These are phyloP conservation scores for Leccinum pallidistipes DNA, from an alignment of 1,284 basidiomycete genomes.

Conservation along the genomic window DNA sequence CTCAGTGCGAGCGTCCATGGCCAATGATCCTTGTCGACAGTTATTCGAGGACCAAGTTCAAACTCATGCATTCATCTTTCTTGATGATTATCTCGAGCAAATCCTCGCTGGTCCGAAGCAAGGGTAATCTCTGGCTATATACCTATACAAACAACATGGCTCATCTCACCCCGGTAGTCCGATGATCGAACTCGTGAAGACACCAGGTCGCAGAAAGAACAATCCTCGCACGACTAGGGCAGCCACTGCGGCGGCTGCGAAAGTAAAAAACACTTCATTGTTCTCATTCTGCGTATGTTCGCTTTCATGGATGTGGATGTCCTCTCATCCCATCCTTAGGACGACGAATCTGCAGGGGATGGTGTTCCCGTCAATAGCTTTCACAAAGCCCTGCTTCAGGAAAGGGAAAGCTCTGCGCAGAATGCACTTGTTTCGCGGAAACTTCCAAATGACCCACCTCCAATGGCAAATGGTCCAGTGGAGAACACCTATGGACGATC, in stretches of 20 bases:
- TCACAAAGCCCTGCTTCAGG: slow-evolving; percentile 49
- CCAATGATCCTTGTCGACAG: slow-evolving; percentile 66
- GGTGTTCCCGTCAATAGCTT: slow-evolving; percentile 49
- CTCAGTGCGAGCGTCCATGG: slow-evolving; percentile 64
- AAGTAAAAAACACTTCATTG: slow-evolving; percentile 41
- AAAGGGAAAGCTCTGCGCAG: slow-evolving; percentile 30
- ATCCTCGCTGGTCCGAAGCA: slow-evolving; percentile 63
- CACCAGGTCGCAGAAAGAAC: slow-evolving; percentile 69
- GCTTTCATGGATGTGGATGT: neutral
- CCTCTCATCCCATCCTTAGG: slow-evolving; percentile 28
- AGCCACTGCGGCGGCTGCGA: slow-evolving; percentile 42
- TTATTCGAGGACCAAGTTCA: slow-evolving; percentile 72
- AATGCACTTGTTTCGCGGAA: neutral
- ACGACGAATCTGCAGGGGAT: slow-evolving; percentile 38
- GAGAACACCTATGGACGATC: neutral
- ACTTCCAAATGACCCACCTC: neutral
- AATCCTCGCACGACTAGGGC: slow-evolving; percentile 50
- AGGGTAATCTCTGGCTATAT: slow-evolving; percentile 44
- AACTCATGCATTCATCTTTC: slow-evolving; percentile 70
- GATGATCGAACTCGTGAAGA: slow-evolving; percentile 80
- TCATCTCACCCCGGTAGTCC: slow-evolving; percentile 42
- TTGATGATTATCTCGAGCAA: slow-evolving; percentile 74
- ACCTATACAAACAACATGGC: neutral
- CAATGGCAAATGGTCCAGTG: neutral
- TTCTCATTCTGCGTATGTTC: slow-evolving; percentile 49